Base-by-base conservation (phyloP, 306 rosid species). In the Pyrus betulifolia region DNA sequence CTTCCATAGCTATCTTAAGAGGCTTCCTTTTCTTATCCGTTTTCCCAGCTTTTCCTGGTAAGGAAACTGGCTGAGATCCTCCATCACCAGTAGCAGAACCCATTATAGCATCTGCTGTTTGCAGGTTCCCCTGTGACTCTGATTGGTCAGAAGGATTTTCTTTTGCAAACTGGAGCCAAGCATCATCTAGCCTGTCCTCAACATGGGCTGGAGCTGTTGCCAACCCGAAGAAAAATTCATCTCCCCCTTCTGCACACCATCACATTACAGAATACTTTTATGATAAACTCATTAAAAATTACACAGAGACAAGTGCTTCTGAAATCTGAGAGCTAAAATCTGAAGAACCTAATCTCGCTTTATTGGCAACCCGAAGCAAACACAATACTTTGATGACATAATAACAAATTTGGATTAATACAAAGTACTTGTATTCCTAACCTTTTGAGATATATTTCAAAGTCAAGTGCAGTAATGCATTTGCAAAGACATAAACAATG, bases 171-270 rank as follows among this genome's bases (percentile, higher is more conserved):
- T 87, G 93, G 17, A 92, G 86, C 97, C 98, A 95, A 79, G 98
- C 97, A 82, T 95, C 98, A 78, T 95, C 64, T 60, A 92, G 93
- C 77, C 77, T 86, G 38, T 95, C 98, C 75, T 95, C 98, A 74
- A 92, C 98, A 74, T 95, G 98, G 45, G 98, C 97, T 9, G 98
- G 98, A 28, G 97, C 98, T 6, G 97, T 95, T 1, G 97, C 98
- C 74, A 95, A 70, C 68, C 98, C 97, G 72, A 95, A 95, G 91
- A 95, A 92, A 81, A 95, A 95, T 40, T 73, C 88, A 63, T 78
- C 78, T 70, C 77, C 90, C 21, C 80, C 89, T 66, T 89, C 97
- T 92, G 82, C 89, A 84, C 28, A 28, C 18, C 76, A 81, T 44
- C 45, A 70, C 38, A 60, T 38, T 68, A 28, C 28, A 27, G 22